Evolutionary conservation across 768 basidiomycete genomes (phyloP), one percentile per base, ranked within the genome.

Genomic region (Boletus speciosus): DNA sequence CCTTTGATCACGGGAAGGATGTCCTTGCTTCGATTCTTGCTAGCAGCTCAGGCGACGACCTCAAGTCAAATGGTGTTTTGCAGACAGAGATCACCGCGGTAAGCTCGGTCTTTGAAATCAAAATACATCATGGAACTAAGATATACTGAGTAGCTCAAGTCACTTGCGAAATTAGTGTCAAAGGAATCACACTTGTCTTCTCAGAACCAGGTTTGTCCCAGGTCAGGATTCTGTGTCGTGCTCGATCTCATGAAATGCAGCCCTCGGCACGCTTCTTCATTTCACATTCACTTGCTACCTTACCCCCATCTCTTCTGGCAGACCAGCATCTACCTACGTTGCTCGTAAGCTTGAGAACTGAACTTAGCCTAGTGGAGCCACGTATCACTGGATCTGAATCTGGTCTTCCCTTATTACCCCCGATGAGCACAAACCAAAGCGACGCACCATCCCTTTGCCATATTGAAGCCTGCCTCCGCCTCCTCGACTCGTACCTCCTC

Each of bases 401-500:
- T 21, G 76, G 78, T 3, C 62, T 81, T 8, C 59, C 73, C 1
- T 57, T 81, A 16, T 55, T 76, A n/a, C 74, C 77, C 3, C 11
- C 61, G 0, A 49, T 63, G 15, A 32, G 56, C 25, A 31, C 52
- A 6, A 60, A 57, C 6, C 47, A 48, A 42, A 45, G 49, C 15
- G 64, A 71, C 35, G 56, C 58, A 27, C 75, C 70, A 27, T 75
- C 76, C 19, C 62, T 82, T 35, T 69, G 74, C 16, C 79, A 78
- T 62, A 70, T 84, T 4, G 76, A 81, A 56, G 75, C 80, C 31
- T 81, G 83, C 56, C 72, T 90, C 34, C 74, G 74, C 19, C 71
- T 90, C 1, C 61, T 90, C 9, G 88, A 90, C 58, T 72, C 78
- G 1, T 85, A 78, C 63, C 74, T 90, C 2, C 69, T 90, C 9